phyloP scores from a whole-genome alignment of 257 asterid genomes.

The Coffea eugenioides region DNA sequence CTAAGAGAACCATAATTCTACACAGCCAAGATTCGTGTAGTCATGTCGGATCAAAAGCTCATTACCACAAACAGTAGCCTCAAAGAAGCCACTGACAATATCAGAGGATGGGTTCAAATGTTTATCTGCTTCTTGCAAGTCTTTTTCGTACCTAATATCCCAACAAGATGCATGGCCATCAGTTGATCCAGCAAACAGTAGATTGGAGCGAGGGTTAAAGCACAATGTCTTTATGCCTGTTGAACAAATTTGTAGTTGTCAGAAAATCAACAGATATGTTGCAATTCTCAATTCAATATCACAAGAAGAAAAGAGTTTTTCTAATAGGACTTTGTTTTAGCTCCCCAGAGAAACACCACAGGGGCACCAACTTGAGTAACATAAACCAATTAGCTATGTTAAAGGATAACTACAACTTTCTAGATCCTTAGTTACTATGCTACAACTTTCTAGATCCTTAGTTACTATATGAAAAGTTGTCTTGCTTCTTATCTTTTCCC shows the following conservation, averaged over 20 bases:
- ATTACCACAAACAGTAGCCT: neutral
- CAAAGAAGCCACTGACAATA: neutral
- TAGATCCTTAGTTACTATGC: no score
- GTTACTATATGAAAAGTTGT: neutral
- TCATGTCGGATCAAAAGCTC: neutral
- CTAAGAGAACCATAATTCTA: neutral
- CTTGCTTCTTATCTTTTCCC: neutral
- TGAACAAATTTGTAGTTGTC: neutral
- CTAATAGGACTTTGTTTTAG: neutral
- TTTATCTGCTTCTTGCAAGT: neutral
- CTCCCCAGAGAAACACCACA: neutral
- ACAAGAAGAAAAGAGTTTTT: neutral
- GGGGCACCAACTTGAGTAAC: neutral
- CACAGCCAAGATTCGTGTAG: neutral
- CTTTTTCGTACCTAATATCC: conserved; percentile 69
- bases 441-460: no score
- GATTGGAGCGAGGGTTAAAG: conserved; percentile 57
- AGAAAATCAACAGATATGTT: neutral
- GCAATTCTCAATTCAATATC: neutral
- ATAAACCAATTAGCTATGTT: neutral
- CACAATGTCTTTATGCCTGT: conserved; percentile 70
- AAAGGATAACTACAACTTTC: neutral
- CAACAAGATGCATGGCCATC: conserved; percentile 82
- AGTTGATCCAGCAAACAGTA: conserved; percentile 77
- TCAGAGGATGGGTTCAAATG: neutral